These are phyloP conservation scores for Colletotrichum lentis DNA, from an alignment of 2,329 filamentous ascomycete genomes.

Conservation along the genomic window DNA sequence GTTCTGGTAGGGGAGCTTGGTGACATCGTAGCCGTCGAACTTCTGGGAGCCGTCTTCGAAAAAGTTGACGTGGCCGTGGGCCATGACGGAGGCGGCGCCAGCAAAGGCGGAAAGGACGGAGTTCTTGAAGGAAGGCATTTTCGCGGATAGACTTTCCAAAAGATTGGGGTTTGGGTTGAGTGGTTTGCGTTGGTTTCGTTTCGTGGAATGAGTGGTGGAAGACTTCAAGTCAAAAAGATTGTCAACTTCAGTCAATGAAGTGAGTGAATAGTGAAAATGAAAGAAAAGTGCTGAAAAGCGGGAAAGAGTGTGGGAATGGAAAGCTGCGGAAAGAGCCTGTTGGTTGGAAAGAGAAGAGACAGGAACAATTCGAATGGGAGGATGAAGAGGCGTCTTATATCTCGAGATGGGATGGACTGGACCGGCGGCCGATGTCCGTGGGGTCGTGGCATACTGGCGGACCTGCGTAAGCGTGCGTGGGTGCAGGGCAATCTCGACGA, in stretches of 20 bases:
- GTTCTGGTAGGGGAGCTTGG: slow-evolving; percentile 40
- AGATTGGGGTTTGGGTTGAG: neutral
- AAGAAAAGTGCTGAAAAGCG: slow-evolving; percentile 36
- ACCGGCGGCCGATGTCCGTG: slow-evolving; percentile 1
- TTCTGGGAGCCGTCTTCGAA: slow-evolving; percentile 44
- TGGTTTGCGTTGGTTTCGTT: slow-evolving; percentile 11
- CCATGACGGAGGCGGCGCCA: slow-evolving; percentile 42
- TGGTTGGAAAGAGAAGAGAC: slow-evolving; percentile 18
- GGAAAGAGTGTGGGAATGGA: slow-evolving; percentile 37
- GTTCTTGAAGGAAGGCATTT: slow-evolving; percentile 41
- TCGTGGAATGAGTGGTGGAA: slow-evolving; percentile 20
- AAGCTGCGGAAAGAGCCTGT: slow-evolving; percentile 32
- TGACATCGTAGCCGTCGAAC: slow-evolving; percentile 45
- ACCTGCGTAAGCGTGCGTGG: slow-evolving; percentile 19
- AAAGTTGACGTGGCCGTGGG: slow-evolving; percentile 46
- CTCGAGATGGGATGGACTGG: slow-evolving; percentile 19
- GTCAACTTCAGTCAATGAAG: slow-evolving; percentile 39
- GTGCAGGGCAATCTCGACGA: slow-evolving; percentile 31
- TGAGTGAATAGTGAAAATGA: slow-evolving; percentile 31
- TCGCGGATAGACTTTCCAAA: slow-evolving; percentile 31
- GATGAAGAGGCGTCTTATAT: slow-evolving; percentile 33
- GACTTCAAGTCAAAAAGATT: slow-evolving; percentile 35
- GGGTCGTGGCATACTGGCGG: slow-evolving; percentile 17
- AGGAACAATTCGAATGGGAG: too few relatives aligned
- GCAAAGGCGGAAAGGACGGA: slow-evolving; percentile 39